A percentile compares a stretch with the other conserved stretches of the same genome.
Evolutionary conservation across 345 rosid species (phyloP).

Genomic region (Dimocarpus longan): DNA sequence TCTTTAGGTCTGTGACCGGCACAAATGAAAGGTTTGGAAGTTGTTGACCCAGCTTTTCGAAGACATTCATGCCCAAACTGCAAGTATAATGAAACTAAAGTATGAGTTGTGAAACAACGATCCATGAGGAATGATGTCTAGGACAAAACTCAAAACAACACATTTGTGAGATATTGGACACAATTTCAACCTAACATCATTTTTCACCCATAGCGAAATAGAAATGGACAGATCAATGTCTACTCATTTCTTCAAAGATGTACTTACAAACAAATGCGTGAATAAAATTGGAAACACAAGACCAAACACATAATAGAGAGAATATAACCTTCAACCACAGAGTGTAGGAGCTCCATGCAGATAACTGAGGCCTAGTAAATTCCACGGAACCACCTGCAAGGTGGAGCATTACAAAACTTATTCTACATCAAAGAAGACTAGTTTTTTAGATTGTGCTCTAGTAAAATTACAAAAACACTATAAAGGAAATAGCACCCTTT

Average conservation of each 20-base stretch:
- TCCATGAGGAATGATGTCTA: not conserved
- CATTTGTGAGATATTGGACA: not conserved
- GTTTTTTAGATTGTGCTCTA: not conserved
- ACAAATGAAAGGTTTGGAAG: slow-evolving; percentile 41
- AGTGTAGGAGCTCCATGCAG: slow-evolving; percentile 24
- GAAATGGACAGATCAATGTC: not conserved
- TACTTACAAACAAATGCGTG: slow-evolving; percentile 11
- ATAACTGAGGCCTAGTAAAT: slow-evolving; percentile 27
- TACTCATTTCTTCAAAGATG: not conserved
- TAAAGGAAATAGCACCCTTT: not conserved
- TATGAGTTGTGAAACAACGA: not conserved
- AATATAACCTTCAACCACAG: slow-evolving; percentile 44
- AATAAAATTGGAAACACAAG: slow-evolving; percentile 11
- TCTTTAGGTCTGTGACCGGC: slow-evolving; percentile 37
- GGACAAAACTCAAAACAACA: not conserved
- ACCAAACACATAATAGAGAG: not conserved
- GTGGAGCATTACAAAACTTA: slow-evolving; percentile 14
- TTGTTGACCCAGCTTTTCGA: slow-evolving; percentile 27
- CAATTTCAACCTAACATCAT: not conserved
- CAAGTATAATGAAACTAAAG: slow-evolving; percentile 23
- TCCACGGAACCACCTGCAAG: slow-evolving; percentile 36
- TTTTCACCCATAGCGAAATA: not conserved
- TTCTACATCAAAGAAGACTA: not conserved
- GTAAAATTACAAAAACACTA: not conserved
- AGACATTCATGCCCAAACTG: slow-evolving; percentile 39